These are phyloP conservation scores for Haplographium delicatum DNA, from an alignment of 495 filamentous ascomycete genomes.

Conservation along the genomic window DNA sequence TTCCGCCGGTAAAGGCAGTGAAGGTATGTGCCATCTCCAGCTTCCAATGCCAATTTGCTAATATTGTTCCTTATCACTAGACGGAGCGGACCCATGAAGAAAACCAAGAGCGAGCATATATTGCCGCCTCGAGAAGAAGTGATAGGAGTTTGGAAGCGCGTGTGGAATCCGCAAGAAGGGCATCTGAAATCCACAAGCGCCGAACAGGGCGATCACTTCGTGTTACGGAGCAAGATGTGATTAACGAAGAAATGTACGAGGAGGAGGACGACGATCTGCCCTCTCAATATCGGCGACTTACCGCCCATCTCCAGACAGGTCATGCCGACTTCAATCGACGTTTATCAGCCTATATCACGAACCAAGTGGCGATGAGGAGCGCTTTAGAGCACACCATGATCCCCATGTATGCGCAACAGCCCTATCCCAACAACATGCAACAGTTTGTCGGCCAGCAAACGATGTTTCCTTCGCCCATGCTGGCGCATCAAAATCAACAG, in stretches of 20 bases:
- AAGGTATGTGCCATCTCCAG: slow-evolving; percentile 21
- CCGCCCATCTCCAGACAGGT: slow-evolving; percentile 47
- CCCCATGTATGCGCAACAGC: slow-evolving; percentile 38
- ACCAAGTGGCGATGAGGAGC: slow-evolving; percentile 52
- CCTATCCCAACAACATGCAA: slow-evolving; percentile 34
- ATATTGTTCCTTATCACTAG: slow-evolving; percentile 28
- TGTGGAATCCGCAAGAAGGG: slow-evolving; percentile 79
- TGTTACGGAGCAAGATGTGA: slow-evolving; percentile 82
- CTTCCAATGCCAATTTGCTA: not conserved
- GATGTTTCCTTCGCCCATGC: slow-evolving; percentile 17
- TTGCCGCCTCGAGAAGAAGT: slow-evolving; percentile 86
- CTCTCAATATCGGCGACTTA: slow-evolving; percentile 47
- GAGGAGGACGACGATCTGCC: slow-evolving; percentile 75
- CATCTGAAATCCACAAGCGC: slow-evolving; percentile 85
- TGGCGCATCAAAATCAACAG: slow-evolving; percentile 14
- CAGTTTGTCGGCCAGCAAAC: slow-evolving; percentile 1
- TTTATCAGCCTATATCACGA: slow-evolving; percentile 53
- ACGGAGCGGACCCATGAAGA: slow-evolving; percentile 76
- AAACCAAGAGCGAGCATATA: slow-evolving; percentile 92
- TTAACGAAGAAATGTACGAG: slow-evolving; percentile 96
- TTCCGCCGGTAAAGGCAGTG: slow-evolving; percentile 39
- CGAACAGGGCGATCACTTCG: slow-evolving; percentile 80
- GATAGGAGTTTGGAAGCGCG: slow-evolving; percentile 88
- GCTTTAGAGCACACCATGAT: slow-evolving; percentile 45
- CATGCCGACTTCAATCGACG: slow-evolving; percentile 52